Conservation (phyloP, 1,284 basidiomycete genomes). For the Gymnopus androsaceus region DNA sequence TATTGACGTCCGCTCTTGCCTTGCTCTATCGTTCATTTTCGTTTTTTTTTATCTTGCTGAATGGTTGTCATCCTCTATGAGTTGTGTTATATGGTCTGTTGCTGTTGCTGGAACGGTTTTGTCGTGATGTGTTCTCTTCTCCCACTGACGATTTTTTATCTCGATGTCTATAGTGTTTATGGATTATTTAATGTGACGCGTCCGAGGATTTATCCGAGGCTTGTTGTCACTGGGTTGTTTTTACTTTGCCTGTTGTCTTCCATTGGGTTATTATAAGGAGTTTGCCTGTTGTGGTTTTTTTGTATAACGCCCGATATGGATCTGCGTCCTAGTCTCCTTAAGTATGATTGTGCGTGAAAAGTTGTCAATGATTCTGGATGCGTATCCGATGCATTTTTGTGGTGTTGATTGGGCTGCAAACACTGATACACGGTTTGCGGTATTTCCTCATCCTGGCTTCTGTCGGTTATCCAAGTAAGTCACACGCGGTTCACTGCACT, state of each 20-base stretch:
- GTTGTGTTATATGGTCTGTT: conserved; percentile 45
- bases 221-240: conserved; percentile 24
- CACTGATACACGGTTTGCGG: conserved; percentile 34
- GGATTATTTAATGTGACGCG: conserved; percentile 29
- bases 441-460: conserved; percentile 38
- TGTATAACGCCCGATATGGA: conserved; percentile 11
- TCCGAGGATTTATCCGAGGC: conserved; percentile 29
- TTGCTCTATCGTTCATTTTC: conserved; percentile 36
- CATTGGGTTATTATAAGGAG: conserved; percentile 36
- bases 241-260: conserved; percentile 29
- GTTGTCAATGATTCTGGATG: conserved; percentile 31
- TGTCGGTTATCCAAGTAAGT: conserved; percentile 37
- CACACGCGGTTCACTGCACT: background rate
- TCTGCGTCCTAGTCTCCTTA: conserved; percentile 21
- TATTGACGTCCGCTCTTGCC: conserved; percentile 42
- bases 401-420: conserved; percentile 34
- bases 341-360: background rate
- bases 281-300: conserved; percentile 32
- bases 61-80: conserved; percentile 45
- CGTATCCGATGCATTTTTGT: conserved; percentile 29
- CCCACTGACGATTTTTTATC: conserved; percentile 36
- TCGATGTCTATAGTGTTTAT: conserved; percentile 26
- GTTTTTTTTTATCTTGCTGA: conserved; percentile 42
- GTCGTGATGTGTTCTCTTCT: conserved; percentile 38
- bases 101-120: conserved; percentile 40